Evolutionary conservation across 805 yeast species (phyloP).

Genomic region (Pichia deserticola): DNA sequence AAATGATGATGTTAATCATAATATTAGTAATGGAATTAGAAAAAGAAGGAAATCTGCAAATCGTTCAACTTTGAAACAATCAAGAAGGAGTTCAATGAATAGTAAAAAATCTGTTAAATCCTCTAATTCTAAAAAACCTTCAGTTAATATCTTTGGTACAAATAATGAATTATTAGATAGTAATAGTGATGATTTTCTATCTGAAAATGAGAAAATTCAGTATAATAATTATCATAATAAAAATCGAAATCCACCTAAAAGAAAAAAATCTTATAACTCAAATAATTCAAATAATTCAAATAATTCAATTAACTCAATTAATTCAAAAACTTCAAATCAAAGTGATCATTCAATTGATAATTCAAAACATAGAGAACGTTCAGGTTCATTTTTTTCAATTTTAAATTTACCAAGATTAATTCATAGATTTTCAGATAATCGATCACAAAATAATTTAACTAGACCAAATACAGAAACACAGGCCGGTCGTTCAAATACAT

Average conservation of each 20-base stretch:
- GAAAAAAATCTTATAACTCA: too few relatives aligned
- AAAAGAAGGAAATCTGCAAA: not conserved
- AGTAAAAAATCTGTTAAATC: not conserved
- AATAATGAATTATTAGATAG: not conserved
- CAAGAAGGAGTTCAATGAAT: not conserved
- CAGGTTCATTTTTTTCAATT: not conserved
- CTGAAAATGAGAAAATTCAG: not conserved
- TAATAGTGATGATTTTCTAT: not conserved
- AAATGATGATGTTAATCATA: not conserved
- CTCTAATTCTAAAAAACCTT: not conserved
- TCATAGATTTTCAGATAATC: too few relatives aligned
- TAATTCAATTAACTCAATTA: too few relatives aligned
- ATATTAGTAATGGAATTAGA: not conserved
- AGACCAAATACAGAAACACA: not conserved
- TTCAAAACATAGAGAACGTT: not conserved
- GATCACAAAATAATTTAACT: not conserved
- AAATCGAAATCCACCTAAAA: too few relatives aligned
- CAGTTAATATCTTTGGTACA: not conserved
- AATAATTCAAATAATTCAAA: too few relatives aligned
- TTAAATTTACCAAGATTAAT: too few relatives aligned
- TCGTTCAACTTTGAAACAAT: too few relatives aligned
- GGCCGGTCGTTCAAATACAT: not conserved
- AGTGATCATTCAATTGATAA: not conserved
- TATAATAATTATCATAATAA: too few relatives aligned
- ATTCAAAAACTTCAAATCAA: too few relatives aligned